Evolutionary conservation across 371 early-diverging fungal genomes (phyloP).

Genomic region (Syncephalis plumigaleata): DNA sequence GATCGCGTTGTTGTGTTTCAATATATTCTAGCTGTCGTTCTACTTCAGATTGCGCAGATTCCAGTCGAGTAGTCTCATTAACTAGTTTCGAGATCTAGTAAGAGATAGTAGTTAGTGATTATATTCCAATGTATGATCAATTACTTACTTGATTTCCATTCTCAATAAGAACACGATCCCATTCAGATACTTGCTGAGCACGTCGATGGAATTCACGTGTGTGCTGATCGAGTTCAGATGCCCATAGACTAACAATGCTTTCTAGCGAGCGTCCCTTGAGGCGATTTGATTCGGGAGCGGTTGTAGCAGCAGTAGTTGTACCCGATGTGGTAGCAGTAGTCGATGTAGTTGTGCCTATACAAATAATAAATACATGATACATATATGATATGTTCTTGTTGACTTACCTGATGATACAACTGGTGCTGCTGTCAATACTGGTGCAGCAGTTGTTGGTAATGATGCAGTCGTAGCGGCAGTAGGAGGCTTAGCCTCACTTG

Average conservation of each 20-base stretch:
- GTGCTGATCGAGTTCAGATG: conserved; percentile 52
- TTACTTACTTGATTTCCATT: conserved; percentile 53
- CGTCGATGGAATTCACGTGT: conserved; percentile 72
- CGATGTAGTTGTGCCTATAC: conserved; percentile 12
- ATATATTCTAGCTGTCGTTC: conserved; percentile 72
- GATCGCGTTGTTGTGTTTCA: conserved; percentile 69
- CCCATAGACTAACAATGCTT: conserved; percentile 78
- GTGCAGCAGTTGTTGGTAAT: conserved; percentile 7
- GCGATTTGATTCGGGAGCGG: conserved; percentile 14
- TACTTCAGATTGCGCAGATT: conserved; percentile 55
- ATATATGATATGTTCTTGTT: conserved; percentile 1
- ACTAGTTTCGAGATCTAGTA: conserved; percentile 56
- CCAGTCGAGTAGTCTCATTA: conserved; percentile 48
- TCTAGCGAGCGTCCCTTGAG: conserved; percentile 75
- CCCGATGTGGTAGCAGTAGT: conserved; percentile 9
- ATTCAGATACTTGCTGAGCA: conserved; percentile 63
- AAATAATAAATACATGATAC: conserved; percentile 6
- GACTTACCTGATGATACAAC: conserved; percentile 6
- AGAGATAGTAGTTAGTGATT: background rate
- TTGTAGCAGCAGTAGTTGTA: conserved; percentile 11
- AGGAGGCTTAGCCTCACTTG: conserved; percentile 7
- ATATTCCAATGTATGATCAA: too few species aligned
- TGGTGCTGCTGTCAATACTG: conserved; percentile 13
- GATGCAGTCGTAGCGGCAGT: conserved; percentile 10
- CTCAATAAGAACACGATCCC: conserved; percentile 72